These are phyloP conservation scores for Chenopodium quinoa DNA, from an alignment of 148 eudicot species.

Conservation along the genomic window DNA sequence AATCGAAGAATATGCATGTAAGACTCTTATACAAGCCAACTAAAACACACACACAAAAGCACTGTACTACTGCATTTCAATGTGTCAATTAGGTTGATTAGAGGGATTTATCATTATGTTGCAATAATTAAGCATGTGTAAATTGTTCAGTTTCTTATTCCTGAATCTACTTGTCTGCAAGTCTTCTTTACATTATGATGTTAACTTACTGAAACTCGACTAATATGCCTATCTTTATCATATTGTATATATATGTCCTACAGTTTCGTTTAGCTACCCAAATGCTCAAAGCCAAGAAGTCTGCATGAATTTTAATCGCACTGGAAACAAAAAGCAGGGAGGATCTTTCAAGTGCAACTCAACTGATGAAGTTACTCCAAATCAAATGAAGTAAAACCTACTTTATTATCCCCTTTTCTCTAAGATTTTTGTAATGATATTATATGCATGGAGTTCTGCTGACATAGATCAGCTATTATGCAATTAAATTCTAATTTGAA, in stretches of 20 bases:
- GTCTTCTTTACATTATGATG: slow-evolving; percentile 5
- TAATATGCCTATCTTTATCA: neutral
- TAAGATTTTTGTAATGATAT: neutral
- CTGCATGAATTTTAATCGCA: slow-evolving; percentile 75
- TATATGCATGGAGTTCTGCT: neutral
- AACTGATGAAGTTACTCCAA: slow-evolving; percentile 73
- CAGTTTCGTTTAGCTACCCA: slow-evolving; percentile 88
- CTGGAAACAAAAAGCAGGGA: slow-evolving; percentile 80
- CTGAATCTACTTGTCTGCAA: neutral
- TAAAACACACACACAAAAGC: neutral
- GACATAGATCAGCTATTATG: neutral
- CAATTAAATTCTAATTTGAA: neutral
- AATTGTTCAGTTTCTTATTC: neutral
- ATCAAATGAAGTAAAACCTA: slow-evolving; percentile 69
- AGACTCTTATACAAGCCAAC: neutral
- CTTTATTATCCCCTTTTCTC: neutral
- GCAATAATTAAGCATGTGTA: neutral
- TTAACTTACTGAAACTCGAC: neutral
- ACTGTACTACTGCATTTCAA: neutral
- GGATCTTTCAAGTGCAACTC: slow-evolving; percentile 69
- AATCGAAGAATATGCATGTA: slow-evolving; percentile 95
- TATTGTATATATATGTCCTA: slow-evolving; percentile 1
- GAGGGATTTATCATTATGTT: neutral
- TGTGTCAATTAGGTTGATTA: too few species aligned
- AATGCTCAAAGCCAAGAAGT: slow-evolving; percentile 78